Base-by-base conservation (phyloP, 768 basidiomycete genomes). In the Aureoboletus auriporus region DNA sequence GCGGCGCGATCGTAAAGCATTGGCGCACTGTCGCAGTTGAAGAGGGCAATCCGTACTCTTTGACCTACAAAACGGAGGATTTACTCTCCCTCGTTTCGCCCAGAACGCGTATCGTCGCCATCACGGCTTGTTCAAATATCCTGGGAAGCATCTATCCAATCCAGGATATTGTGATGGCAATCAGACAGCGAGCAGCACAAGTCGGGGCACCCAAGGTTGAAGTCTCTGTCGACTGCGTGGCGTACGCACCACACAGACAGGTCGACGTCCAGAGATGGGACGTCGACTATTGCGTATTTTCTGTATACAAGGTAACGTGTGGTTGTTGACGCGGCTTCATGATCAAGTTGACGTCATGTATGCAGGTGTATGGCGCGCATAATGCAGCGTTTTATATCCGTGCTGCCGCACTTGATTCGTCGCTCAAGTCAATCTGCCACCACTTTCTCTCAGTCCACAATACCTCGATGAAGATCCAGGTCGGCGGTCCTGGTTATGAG, bases 191-290 rank as follows among this genome's bases (percentile, higher is more conserved):
- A 14, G 84, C 82, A 2, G 67, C 65, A 36, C 71, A 73, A 16
- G 69, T 75, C 44, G 83, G 85, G 23, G 74, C 76, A 10, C 62
- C 62, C 49, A 83, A 85, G 60, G 67, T 88, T 27, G 82, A 90
- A 63, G 71, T 89, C 12, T 78, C 75, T 1, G 73, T 89, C 3
- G 89, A 90, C 57, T 88, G 86, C 52, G 89, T 90, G 3, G 86
- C 86, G 3, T 89, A 84, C 55, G 84, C 85, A 5, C 86, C 87
- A 0, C 86, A 90, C 59, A 72, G 85, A 12, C 65, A 69, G 47
- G 79, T 90, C 28, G 82, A 90, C 55, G 87, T 88, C 13, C 77
- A 74, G 49, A 80, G 75, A 41, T 90, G 87, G 89, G 86, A 88
- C 45, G 73, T 88, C 31, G 86, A 92, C 54, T 89, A 80, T 59